These are phyloP conservation scores for Cutaneotrichosporon sp. DNA, from an alignment of 1,284 basidiomycete genomes.

Conservation along the genomic window DNA sequence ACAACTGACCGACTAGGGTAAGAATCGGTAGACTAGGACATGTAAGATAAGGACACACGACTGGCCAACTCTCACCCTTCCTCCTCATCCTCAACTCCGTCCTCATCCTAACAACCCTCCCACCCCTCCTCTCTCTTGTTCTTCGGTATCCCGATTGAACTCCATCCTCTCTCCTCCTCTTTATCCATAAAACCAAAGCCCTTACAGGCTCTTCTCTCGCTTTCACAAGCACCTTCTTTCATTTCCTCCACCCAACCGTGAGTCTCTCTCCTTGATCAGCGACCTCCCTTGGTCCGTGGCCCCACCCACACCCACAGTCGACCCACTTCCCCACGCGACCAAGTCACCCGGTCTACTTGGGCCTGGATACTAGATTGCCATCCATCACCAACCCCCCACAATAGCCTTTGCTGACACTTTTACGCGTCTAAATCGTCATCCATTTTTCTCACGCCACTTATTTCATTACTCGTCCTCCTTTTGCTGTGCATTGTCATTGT, in stretches of 20 bases:
- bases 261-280: background rate
- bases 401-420: background rate
- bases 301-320: background rate
- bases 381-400: background rate
- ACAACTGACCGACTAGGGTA: too few species aligned
- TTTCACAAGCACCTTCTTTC: constrained; percentile 13
- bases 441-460: background rate
- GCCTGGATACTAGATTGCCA: background rate
- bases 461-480: background rate
- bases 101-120: constrained; percentile 1
- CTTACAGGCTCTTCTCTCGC: constrained; percentile 8
- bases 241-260: constrained; percentile 1
- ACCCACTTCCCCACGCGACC: background rate
- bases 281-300: background rate
- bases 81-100: background rate
- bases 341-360: too few species aligned
- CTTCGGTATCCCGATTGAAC: background rate
- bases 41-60: too few species aligned
- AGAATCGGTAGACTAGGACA: too few species aligned
- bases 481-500: background rate
- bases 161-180: constrained; percentile 1
- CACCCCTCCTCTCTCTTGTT: background rate
- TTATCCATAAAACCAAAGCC: constrained; percentile 11
- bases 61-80: background rate
- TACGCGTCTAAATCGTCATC: background rate